Conservation (phyloP, 2,329 filamentous ascomycete genomes). For the Trichoderma sp. region DNA sequence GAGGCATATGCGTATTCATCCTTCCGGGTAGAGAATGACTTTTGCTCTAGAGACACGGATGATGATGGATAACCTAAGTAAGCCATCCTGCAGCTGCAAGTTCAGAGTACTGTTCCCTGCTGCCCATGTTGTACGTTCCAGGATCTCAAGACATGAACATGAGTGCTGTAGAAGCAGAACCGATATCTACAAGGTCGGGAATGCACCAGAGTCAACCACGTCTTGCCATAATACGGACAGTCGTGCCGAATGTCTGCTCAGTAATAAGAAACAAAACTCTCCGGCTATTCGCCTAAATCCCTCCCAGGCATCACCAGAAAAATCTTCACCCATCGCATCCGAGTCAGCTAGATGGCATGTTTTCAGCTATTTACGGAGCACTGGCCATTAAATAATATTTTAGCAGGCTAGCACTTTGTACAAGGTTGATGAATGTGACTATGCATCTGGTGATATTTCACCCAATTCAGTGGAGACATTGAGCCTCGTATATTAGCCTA, state of each 20-base stretch:
- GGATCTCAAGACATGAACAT: not conserved
- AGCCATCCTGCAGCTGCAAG: not conserved
- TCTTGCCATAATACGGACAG: not conserved
- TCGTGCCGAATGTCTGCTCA: not conserved
- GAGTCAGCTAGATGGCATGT: not conserved
- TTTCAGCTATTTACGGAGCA: not conserved
- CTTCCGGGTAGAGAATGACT: no score
- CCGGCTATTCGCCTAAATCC: not conserved
- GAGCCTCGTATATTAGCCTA: slow-evolving; percentile 3
- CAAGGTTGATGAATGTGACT: not conserved
- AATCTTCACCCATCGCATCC: not conserved
- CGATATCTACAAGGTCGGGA: not conserved
- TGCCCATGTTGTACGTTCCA: no score
- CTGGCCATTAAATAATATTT: not conserved
- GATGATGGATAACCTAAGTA: not conserved
- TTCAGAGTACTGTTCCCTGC: not conserved
- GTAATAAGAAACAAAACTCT: not conserved
- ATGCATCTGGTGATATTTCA: slow-evolving; percentile 7
- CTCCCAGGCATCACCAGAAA: not conserved
- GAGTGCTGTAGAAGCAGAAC: not conserved
- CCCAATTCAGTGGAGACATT: slow-evolving; percentile 13
- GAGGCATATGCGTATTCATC: no score
- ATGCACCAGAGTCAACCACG: not conserved
- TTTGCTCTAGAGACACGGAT: no score
- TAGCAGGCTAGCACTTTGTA: not conserved